A percentile compares a stretch with the other conserved stretches of the same genome.
Conservation (phyloP, 306 rosid genomes). For the Cotoneaster glaucophyllus region DNA sequence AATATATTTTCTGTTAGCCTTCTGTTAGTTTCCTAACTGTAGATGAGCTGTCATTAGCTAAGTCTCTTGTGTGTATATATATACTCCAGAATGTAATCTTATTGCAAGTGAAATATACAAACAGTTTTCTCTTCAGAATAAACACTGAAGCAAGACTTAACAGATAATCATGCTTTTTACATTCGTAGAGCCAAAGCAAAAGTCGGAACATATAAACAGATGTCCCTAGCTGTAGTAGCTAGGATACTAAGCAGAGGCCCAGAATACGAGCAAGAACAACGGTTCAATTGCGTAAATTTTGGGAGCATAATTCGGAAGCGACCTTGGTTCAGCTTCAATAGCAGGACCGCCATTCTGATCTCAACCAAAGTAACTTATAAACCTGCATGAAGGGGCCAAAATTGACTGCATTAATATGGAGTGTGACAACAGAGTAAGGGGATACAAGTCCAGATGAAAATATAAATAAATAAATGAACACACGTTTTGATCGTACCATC, state of each 20-base stretch:
- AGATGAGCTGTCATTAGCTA: no score
- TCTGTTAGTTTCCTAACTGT: no score
- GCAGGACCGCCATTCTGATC: background rate
- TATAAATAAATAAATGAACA: constrained; percentile 18
- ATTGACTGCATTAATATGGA: background rate
- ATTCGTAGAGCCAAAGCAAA: constrained; percentile 34
- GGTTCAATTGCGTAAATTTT: constrained; percentile 25
- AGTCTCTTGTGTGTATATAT: no score
- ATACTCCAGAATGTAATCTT: no score
- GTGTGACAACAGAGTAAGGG: no score
- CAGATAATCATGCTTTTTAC: constrained; percentile 24
- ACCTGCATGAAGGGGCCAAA: constrained; percentile 3
- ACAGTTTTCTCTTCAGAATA: no score
- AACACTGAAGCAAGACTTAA: background rate
- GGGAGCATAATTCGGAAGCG: constrained; percentile 36
- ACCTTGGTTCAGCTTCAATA: constrained; percentile 37
- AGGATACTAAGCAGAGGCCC: background rate
- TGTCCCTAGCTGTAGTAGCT: background rate
- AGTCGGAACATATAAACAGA: constrained; percentile 11
- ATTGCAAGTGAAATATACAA: no score
- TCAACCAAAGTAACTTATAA: background rate
- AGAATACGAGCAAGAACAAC: constrained; percentile 16
- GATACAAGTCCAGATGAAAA: background rate
- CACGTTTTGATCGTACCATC: constrained; percentile 33
- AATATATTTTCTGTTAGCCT: no score